Evolutionary conservation across 164 flowering plant genomes (phyloP), one percentile per base, ranked within the genome.

Genomic region (Magnolia sinica): DNA sequence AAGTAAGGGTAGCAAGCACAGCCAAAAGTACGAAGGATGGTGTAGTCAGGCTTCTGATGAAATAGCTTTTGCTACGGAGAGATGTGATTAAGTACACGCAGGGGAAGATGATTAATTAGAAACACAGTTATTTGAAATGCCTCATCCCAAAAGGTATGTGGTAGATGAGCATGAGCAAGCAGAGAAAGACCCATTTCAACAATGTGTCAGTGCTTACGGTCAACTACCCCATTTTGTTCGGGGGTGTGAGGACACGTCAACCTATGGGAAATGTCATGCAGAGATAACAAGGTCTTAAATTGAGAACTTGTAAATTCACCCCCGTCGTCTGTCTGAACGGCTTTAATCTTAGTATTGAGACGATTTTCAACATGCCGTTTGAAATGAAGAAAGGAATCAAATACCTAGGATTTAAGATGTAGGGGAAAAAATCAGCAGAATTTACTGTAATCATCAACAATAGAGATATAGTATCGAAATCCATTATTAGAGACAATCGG

Each of bases 1-100:
- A 59, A n/a, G n/a, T n/a, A n/a, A 37, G 77, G 74, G 70, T 74
- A 78, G 13, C 74, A 68, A 7, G 4, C 10, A 31, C 76, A 73
- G 0, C 73, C 76, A 73, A 78, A 78, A 3, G 29, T 16, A 16
- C 22, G 4, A 14, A 74, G 74, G 11, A 22, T n/a, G 19, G 18
- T 5, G 18, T 61, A 78, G 31, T 66, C 52, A 2, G 78, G 66
- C 8, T 2, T 7, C 18, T n/a, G 18, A 63, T 63, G 19, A 63
- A 63, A 19, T 1, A 63, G 20, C 1, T 16, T 63, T n/a, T 3
- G 4, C 4, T 1, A 63, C 0, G 66, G 24, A 63, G 4, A 16
- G 18, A 7, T 19, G 22, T 22, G 20, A 19, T 14, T 3, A 16
- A 63, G 20, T 0, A 14, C 4, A 7, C 20, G 22, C n/a, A 3